phyloP scores from a whole-genome alignment of 2,329 filamentous ascomycete genomes.

The Elsinoe fawcettii region DNA sequence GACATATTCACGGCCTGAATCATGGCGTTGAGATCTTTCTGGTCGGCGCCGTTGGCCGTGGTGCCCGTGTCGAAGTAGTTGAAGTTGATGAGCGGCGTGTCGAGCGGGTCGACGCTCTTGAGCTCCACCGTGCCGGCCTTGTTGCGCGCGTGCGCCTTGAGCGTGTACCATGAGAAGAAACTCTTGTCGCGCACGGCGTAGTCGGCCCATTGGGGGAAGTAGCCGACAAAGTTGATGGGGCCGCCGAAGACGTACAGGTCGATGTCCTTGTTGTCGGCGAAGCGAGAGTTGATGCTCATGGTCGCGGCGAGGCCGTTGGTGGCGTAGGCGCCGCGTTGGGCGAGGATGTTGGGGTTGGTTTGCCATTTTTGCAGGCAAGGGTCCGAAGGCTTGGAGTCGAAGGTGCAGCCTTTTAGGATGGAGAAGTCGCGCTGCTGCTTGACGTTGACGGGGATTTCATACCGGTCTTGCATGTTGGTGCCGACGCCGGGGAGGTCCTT shows the following conservation, averaged over 20 bases:
- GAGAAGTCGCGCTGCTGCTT: constrained; percentile 32
- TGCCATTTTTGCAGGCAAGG: constrained; percentile 41
- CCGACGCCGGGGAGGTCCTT: constrained; percentile 56
- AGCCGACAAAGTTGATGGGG: constrained; percentile 47
- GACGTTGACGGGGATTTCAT: constrained; percentile 46
- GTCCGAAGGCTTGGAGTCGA: constrained; percentile 28
- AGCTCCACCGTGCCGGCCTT: constrained; percentile 54
- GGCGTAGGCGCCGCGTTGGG: constrained; percentile 37
- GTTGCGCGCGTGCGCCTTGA: constrained; percentile 59
- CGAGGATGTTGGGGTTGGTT: constrained; percentile 28
- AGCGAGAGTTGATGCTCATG: constrained; percentile 34
- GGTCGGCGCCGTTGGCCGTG: constrained; percentile 25
- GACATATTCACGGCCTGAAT: constrained; percentile 44
- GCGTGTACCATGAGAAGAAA: constrained; percentile 43
- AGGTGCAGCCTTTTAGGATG: constrained; percentile 35
- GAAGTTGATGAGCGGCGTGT: constrained; percentile 56
- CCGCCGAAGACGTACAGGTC: constrained; percentile 51
- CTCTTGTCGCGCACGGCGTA: constrained; percentile 38
- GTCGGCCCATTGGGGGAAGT: constrained; percentile 48
- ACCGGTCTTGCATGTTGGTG: constrained; percentile 56
- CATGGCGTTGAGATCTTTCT: constrained; percentile 48
- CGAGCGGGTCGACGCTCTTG: constrained; percentile 53
- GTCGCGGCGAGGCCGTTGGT: constrained; percentile 50
- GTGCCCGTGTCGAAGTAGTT: constrained; percentile 49
- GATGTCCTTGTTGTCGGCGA: constrained; percentile 37